Evolutionary conservation across 192 early-diverging fungal species (phyloP).

Genomic region (Coemansia sp.): DNA sequence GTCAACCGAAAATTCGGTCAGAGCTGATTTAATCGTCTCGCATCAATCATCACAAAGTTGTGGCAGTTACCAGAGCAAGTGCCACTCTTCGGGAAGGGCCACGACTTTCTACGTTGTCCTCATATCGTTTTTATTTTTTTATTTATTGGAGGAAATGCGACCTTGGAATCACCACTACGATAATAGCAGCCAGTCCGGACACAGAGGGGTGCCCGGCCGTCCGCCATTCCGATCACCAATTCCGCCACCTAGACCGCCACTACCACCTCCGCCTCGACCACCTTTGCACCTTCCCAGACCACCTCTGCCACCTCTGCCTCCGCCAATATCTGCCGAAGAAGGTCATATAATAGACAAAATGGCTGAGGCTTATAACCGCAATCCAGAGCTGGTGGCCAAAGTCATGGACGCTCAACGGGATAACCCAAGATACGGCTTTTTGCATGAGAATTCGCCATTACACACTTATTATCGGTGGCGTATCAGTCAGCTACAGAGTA

Average conservation of each 20-base stretch:
- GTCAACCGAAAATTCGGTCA: background rate
- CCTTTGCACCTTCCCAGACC: background rate
- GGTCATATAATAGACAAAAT: constrained; percentile 35
- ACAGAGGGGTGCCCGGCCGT: background rate
- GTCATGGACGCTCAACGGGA: constrained; percentile 21
- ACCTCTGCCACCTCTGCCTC: background rate
- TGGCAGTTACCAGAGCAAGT: no score
- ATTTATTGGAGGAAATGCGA: constrained; percentile 10
- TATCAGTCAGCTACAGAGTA: constrained; percentile 8
- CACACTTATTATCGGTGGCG: constrained; percentile 31
- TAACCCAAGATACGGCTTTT: constrained; percentile 39
- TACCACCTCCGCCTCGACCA: constrained; percentile 10
- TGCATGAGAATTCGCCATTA: constrained; percentile 28
- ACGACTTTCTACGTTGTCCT: background rate
- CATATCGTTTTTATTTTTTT: background rate
- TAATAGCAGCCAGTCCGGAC: background rate
- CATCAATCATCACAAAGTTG: background rate
- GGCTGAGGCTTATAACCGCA: constrained; percentile 28
- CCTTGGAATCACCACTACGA: constrained; percentile 14
- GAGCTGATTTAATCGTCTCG: background rate
- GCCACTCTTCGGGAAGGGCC: background rate
- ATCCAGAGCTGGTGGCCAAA: constrained; percentile 36
- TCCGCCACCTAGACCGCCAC: constrained; percentile 12
- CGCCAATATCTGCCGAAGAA: constrained; percentile 21
- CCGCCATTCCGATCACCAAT: constrained; percentile 12